phyloP scores from a whole-genome alignment of 371 early-diverging fungal species.

The Mortierella sp. region DNA sequence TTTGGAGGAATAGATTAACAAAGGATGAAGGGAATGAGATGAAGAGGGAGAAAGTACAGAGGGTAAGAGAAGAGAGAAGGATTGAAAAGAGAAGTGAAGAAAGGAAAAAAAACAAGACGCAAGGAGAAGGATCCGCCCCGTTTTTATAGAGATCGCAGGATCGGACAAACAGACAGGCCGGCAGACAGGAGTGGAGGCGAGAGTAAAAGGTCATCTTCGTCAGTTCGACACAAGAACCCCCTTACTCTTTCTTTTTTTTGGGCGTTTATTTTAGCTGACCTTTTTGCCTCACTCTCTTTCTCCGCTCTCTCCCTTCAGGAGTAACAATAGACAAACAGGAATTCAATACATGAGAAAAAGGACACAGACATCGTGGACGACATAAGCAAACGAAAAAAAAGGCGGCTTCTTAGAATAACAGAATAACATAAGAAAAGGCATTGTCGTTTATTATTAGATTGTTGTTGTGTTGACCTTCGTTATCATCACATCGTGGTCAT shows the following conservation, averaged over 20 bases:
- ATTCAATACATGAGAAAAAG: neutral
- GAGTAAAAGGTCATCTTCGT: neutral
- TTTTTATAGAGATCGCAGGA: neutral
- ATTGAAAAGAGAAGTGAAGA: neutral
- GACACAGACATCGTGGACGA: neutral
- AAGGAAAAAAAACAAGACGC: no score
- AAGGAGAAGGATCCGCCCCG: neutral
- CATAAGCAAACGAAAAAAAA: neutral
- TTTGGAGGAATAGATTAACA: neutral
- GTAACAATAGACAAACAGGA: neutral
- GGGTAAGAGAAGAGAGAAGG: neutral
- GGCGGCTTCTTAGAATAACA: neutral
- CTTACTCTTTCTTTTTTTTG: neutral
- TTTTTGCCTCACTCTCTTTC: neutral
- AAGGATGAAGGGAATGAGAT: slow-evolving; percentile 1
- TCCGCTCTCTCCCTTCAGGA: neutral
- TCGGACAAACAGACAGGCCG: neutral
- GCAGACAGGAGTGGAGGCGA: neutral
- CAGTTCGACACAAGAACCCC: slow-evolving; percentile 4
- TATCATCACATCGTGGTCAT: no score
- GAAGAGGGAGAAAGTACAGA: neutral
- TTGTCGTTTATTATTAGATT: no score
- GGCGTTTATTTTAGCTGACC: neutral
- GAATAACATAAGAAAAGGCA: no score
- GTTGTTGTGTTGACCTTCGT: no score